Evolutionary conservation across 495 filamentous ascomycete genomes (phyloP).

Genomic region (Barbatosphaeria neglecta): DNA sequence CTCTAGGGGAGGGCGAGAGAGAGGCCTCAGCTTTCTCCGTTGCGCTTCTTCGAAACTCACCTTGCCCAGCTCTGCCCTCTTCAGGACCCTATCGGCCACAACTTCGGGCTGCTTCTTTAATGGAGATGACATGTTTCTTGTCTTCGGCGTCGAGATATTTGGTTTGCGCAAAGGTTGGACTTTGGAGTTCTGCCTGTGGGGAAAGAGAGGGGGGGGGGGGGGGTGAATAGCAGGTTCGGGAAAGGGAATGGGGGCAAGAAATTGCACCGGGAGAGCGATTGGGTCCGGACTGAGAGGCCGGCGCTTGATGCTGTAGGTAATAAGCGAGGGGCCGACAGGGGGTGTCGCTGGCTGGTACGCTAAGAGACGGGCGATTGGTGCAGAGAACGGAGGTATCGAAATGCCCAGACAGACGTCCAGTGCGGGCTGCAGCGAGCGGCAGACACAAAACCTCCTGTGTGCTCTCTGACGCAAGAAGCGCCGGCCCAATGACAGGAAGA

Average conservation of each 20-base stretch:
- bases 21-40: not conserved
- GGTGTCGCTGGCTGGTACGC: not conserved
- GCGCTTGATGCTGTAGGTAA: slow-evolving; percentile 23
- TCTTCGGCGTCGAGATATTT: slow-evolving; percentile 10
- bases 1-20: slow-evolving; percentile 1
- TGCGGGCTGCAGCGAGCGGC: not conserved
- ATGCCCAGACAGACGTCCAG: no score
- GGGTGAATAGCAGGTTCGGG: slow-evolving; percentile 7
- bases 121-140: slow-evolving; percentile 41
- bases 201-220: slow-evolving; percentile 8
- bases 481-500: not conserved
- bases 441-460: not conserved
- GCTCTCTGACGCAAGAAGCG: not conserved
- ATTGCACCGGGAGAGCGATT: slow-evolving; percentile 16
- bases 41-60: slow-evolving; percentile 37
- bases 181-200: slow-evolving; percentile 12
- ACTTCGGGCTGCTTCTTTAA: slow-evolving; percentile 49
- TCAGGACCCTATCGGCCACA: slow-evolving; percentile 58
- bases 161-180: slow-evolving; percentile 8
- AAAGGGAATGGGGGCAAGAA: slow-evolving; percentile 9
- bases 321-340: slow-evolving; percentile 11
- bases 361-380: no score
- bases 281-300: slow-evolving; percentile 16
- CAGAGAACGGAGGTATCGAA: no score
- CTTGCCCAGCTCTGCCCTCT: slow-evolving; percentile 73